phyloP scores from a whole-genome alignment of 2,329 filamentous ascomycete genomes.

The Colletotrichum siamense region DNA sequence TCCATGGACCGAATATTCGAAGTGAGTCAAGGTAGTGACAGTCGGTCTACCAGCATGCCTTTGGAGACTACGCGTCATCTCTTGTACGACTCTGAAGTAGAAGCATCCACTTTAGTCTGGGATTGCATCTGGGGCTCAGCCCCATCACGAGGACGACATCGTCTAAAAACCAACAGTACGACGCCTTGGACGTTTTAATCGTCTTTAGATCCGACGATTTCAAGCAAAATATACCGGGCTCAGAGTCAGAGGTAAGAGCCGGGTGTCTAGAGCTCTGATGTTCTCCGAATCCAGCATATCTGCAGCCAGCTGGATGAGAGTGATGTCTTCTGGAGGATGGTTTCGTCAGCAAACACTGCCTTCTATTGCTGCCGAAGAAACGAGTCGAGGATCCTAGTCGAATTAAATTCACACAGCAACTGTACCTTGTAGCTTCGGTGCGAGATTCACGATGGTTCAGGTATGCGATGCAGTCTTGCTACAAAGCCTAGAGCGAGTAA shows the following conservation, averaged over 20 bases:
- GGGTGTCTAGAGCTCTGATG: background rate
- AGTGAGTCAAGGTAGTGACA: background rate
- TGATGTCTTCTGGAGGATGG: background rate
- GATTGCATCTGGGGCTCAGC: background rate
- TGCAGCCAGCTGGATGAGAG: background rate
- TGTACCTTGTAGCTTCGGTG: background rate
- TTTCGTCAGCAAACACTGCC: background rate
- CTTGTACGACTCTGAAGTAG: background rate
- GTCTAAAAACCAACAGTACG: background rate
- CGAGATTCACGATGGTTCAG: background rate
- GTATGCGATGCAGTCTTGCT: background rate
- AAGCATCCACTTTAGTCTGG: background rate
- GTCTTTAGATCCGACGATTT: background rate
- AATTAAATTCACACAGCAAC: background rate
- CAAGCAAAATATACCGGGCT: background rate
- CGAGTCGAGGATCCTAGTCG: background rate
- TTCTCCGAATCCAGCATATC: background rate
- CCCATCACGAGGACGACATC: background rate
- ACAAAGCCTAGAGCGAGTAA: background rate
- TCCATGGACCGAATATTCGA: background rate
- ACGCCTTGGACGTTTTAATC: background rate
- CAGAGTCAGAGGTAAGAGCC: background rate
- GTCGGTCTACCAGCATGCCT: background rate
- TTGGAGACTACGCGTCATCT: background rate
- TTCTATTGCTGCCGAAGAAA: background rate